These are phyloP conservation scores for Paramecium sexaurelia DNA, from an alignment of 73 alveolate species.

Conservation along the genomic window DNA sequence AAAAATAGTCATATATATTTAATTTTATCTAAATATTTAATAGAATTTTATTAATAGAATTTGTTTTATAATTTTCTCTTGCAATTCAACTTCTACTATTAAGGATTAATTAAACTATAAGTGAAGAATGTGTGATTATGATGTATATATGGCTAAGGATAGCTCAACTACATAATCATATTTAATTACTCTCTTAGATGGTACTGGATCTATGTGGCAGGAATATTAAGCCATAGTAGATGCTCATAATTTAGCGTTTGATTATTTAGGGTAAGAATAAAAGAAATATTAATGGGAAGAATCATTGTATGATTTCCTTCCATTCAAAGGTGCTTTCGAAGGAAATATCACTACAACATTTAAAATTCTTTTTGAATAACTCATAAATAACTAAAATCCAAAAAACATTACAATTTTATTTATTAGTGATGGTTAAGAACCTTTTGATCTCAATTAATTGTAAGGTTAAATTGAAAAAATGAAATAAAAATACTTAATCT, in stretches of 20 bases:
- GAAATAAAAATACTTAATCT: not conserved
- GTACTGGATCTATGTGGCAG: not conserved
- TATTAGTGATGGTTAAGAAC: not conserved
- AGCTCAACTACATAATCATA: not conserved
- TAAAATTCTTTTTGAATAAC: not conserved
- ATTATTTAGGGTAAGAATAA: not conserved
- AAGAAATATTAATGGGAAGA: conserved; percentile 4
- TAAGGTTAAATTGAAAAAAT: not conserved
- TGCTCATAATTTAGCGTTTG: not conserved
- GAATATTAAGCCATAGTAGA: not conserved
- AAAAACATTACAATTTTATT: not conserved
- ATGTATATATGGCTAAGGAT: not conserved
- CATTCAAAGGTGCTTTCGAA: not conserved
- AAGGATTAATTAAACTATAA: no score
- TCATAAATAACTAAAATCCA: not conserved
- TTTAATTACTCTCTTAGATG: not conserved
- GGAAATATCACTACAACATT: not conserved
- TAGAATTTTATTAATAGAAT: no score
- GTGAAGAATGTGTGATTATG: not conserved
- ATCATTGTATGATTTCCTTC: not conserved
- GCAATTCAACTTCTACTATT: no score
- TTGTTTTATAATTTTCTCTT: no score
- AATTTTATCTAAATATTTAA: no score
- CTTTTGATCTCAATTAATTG: not conserved
- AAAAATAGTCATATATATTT: no score